Evolutionary conservation across 129 eudicot genomes (phyloP).

Genomic region (Tanacetum coccineum): DNA sequence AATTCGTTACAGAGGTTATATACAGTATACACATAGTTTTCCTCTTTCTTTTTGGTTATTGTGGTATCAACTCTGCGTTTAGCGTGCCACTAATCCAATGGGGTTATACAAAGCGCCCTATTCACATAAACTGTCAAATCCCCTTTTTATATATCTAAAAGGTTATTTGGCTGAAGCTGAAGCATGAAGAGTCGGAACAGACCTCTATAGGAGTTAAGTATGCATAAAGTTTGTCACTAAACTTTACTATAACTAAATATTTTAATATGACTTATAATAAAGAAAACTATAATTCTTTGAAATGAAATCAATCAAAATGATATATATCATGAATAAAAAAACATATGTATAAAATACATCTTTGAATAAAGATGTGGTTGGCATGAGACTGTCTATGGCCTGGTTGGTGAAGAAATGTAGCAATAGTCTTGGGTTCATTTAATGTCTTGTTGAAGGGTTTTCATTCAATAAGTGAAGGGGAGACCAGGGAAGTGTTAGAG

Average conservation of each 20-base stretch:
- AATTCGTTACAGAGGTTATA: not conserved
- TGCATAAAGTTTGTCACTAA: not conserved
- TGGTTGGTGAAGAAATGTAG: not conserved
- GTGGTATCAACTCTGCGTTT: no score
- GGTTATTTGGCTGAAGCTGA: no score
- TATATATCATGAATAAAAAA: not conserved
- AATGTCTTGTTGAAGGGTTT: not conserved
- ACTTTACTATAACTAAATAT: no score
- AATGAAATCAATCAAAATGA: not conserved
- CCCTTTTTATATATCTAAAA: no score
- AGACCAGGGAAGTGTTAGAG: slow-evolving; percentile 6
- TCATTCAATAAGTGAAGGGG: slow-evolving; percentile 8
- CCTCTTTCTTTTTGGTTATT: no score
- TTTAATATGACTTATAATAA: not conserved
- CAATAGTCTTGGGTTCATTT: slow-evolving; percentile 7
- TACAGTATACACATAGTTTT: not conserved
- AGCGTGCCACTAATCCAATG: no score
- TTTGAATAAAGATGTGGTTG: not conserved
- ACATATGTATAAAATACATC: not conserved
- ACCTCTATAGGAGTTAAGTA: no score
- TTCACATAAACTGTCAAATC: no score
- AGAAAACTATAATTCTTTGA: not conserved
- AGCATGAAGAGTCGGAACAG: no score
- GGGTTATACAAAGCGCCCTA: no score
- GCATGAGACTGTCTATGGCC: not conserved